A percentile compares a stretch with the other conserved stretches of the same genome.
Conservation (phyloP, 202 grass and related monocot species). For the Sporobolus alterniflorus region DNA sequence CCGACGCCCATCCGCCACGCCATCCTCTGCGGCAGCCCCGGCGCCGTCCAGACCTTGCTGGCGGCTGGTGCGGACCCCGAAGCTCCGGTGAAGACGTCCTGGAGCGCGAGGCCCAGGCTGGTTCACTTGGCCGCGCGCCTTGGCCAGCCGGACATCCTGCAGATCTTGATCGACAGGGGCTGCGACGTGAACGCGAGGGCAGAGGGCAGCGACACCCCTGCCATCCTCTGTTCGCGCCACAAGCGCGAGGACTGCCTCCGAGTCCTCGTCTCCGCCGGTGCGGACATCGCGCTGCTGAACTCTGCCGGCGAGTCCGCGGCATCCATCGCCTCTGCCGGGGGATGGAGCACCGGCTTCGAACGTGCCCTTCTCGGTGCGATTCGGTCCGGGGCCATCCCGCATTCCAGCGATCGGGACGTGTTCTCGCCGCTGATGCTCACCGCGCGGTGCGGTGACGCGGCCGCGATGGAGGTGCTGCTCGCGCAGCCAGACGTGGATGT, state of each 20-base stretch:
- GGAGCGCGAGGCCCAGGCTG: slow-evolving; percentile 55
- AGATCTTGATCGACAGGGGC: slow-evolving; percentile 50
- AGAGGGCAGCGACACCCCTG: slow-evolving; percentile 56
- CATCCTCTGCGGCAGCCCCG: slow-evolving; percentile 75
- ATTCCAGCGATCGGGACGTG: slow-evolving; percentile 56
- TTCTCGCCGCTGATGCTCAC: slow-evolving; percentile 77
- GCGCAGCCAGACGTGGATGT: slow-evolving; percentile 57
- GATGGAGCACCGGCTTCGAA: slow-evolving; percentile 62
- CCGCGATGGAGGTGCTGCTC: slow-evolving; percentile 59
- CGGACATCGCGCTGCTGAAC: slow-evolving; percentile 76
- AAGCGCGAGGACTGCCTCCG: slow-evolving; percentile 67
- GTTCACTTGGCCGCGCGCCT: slow-evolving; percentile 81
- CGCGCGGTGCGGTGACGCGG: slow-evolving; percentile 52
- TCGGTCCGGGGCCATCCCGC: slow-evolving; percentile 49
- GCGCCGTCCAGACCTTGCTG: slow-evolving; percentile 68
- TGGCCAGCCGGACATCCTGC: slow-evolving; percentile 61
- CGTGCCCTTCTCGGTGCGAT: slow-evolving; percentile 49
- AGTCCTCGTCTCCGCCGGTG: slow-evolving; percentile 58
- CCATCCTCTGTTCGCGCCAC: slow-evolving; percentile 61
- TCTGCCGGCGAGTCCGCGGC: slow-evolving; percentile 50
- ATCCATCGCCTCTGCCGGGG: slow-evolving; percentile 39
- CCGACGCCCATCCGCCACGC: slow-evolving; percentile 87
- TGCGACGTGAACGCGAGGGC: slow-evolving; percentile 71
- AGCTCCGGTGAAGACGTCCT: slow-evolving; percentile 55
- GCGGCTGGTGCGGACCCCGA: slow-evolving; percentile 60